A percentile compares a stretch with the other conserved stretches of the same genome.
phyloP scores from a whole-genome alignment of 169 alveolate species.

The Plasmodium chabaudi region DNA sequence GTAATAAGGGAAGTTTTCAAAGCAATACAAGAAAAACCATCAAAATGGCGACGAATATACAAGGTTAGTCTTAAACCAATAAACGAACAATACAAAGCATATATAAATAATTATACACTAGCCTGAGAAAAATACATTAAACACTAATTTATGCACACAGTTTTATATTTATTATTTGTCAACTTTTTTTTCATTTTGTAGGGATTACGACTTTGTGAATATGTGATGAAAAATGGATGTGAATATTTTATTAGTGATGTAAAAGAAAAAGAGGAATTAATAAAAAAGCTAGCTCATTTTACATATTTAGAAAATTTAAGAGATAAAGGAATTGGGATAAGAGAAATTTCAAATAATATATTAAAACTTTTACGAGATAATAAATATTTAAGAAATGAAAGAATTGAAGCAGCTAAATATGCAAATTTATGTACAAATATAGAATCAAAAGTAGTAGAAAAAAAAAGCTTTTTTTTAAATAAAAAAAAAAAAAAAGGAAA shows the following conservation, averaged over 20 bases:
- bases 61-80: conserved; percentile 8
- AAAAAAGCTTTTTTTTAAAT: conserved; percentile 61
- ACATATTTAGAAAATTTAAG: conserved; percentile 57
- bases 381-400: conserved; percentile 62
- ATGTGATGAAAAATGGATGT: conserved; percentile 71
- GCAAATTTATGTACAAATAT: conserved; percentile 63
- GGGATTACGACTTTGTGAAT: conserved; percentile 63
- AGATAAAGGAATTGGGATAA: conserved; percentile 57
- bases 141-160: not conserved
- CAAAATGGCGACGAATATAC: conserved; percentile 69
- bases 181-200: not conserved
- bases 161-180: not conserved
- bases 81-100: not conserved
- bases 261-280: conserved; percentile 57
- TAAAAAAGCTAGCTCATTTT: conserved; percentile 63
- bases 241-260: conserved; percentile 74
- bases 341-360: conserved; percentile 68
- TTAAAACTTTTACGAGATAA: conserved; percentile 44
- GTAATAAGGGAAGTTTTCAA: conserved; percentile 56
- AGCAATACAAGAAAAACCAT: conserved; percentile 73
- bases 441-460: conserved; percentile 58
- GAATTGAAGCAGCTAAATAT: conserved; percentile 76
- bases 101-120: too few species aligned
- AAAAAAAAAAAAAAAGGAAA: conserved; percentile 30
- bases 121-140: too few species aligned